Base-by-base conservation (phyloP, 345 rosid genomes). In the Populus nigra region DNA sequence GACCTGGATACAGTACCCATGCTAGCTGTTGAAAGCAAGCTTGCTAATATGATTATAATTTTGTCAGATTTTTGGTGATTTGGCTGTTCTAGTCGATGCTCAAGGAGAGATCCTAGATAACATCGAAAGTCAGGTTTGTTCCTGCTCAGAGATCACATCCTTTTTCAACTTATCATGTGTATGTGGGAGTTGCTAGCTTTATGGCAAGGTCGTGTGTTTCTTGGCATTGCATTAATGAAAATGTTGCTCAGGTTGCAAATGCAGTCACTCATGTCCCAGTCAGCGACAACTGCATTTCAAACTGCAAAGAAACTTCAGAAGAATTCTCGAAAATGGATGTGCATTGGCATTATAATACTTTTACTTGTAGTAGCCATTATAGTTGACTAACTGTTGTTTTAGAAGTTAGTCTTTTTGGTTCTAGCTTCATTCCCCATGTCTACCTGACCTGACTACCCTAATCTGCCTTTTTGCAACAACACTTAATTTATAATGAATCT, bases 71-170 rank as follows among this genome's bases (percentile, higher is more conserved):
- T 88, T 87, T 84, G 83, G 88, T 41, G 95, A 91, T 69, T 85
- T 91, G 90, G 93, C 93, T 53, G 93, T 91, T 74, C 87, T 91
- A 27, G 93, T 89, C 8, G 90, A 88, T 68, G 93, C 93, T 16
- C 95, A 89, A 83, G 95, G 95, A 63, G 95, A 91, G 77, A 83
- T 86, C 43, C 77, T 91, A 61, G 91, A 91, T 66, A 86, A 89
- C 86, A 91, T 91, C 45, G 95, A 91, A 76, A 89, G 83, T 61
- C 93, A 91, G 94, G 94, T 91, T 74, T 69, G 90, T 71, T 82
- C 36, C 61, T 78, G 12, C 73, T 70, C 29, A 4, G 36, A 66
- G 8, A 31, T 73, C 38, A 41, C 11, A 2, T 23, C 36, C 16
- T 6, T 62, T 41, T 49, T 23, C 41, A 8, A 20, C 49, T 71